Evolutionary conservation across 2,329 filamentous ascomycete genomes (phyloP).

Genomic region (Phoma sp.): DNA sequence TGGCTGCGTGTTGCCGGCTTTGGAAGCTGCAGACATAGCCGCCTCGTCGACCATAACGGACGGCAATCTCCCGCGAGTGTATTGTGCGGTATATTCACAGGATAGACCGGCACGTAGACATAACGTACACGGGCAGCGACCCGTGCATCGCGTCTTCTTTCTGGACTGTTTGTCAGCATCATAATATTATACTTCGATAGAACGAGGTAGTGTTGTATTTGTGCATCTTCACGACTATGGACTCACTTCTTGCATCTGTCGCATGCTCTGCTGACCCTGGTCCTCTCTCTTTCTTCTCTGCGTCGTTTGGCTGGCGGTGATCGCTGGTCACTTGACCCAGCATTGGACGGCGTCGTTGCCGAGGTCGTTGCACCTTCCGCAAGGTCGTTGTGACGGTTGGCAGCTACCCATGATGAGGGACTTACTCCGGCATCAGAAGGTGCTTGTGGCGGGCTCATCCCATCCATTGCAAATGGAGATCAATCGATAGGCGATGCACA

Average conservation of each 20-base stretch:
- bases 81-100: slow-evolving; percentile 61
- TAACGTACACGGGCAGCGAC: slow-evolving; percentile 45
- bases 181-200: neutral
- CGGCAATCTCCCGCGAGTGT: slow-evolving; percentile 57
- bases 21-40: slow-evolving; percentile 30
- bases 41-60: slow-evolving; percentile 48
- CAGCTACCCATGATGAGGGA: slow-evolving; percentile 12
- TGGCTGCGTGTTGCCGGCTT: slow-evolving; percentile 25
- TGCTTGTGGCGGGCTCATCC: slow-evolving; percentile 4
- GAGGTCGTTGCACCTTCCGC: slow-evolving; percentile 18
- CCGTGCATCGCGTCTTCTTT: slow-evolving; percentile 49
- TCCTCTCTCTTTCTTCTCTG: slow-evolving; percentile 47
- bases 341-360: slow-evolving; percentile 23
- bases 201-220: neutral
- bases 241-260: slow-evolving; percentile 59
- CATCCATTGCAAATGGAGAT: slow-evolving; percentile 12
- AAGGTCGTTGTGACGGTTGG: slow-evolving; percentile 18
- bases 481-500: slow-evolving; percentile 7
- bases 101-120: slow-evolving; percentile 42
- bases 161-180: slow-evolving; percentile 29
- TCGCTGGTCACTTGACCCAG: slow-evolving; percentile 27
- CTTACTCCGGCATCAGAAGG: slow-evolving; percentile 21
- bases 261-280: slow-evolving; percentile 57
- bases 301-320: slow-evolving; percentile 41
- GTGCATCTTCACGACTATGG: neutral